phyloP scores from a whole-genome alignment of 202 grass and related monocot genomes.

The Dendrocalamus latiflorus region DNA sequence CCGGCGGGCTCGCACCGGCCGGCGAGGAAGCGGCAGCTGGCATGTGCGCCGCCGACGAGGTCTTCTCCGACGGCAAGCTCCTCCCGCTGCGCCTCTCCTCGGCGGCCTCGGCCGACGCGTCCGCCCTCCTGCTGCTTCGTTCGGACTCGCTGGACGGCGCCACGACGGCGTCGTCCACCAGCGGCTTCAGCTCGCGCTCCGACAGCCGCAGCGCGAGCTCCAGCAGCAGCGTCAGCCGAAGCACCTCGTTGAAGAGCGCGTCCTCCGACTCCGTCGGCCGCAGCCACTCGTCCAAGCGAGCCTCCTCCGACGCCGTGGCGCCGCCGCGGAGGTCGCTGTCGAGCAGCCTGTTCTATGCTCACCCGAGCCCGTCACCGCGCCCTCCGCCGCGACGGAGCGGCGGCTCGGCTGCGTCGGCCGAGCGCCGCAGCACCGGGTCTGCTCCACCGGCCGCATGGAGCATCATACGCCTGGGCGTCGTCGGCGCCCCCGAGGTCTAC shows the following conservation, averaged over 20 bases:
- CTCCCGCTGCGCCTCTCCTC: conserved; percentile 63
- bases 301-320: background rate
- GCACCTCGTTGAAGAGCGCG: conserved; percentile 47
- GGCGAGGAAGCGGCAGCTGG: background rate
- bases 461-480: conserved; percentile 65
- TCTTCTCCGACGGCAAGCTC: conserved; percentile 68
- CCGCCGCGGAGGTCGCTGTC: conserved; percentile 29
- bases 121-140: background rate
- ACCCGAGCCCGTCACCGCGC: conserved; percentile 65
- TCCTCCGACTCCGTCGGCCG: background rate
- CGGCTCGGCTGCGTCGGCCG: background rate
- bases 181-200: conserved; percentile 36
- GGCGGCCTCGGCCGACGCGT: conserved; percentile 19
- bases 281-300: conserved; percentile 29
- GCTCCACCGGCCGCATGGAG: conserved; percentile 40
- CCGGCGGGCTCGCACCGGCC: conserved; percentile 14
- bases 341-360: conserved; percentile 57
- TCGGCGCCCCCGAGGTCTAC: conserved; percentile 52
- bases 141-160: conserved; percentile 28
- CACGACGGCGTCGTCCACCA: background rate
- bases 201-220: conserved; percentile 54
- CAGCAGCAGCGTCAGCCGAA: conserved; percentile 46
- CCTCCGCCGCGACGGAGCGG: background rate
- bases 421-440: conserved; percentile 52
- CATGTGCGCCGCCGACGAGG: conserved; percentile 82